A percentile compares a stretch with the other conserved stretches of the same genome.
These are phyloP conservation scores for Agrocybe praecox DNA, from an alignment of 768 basidiomycete species.

Conservation along the genomic window DNA sequence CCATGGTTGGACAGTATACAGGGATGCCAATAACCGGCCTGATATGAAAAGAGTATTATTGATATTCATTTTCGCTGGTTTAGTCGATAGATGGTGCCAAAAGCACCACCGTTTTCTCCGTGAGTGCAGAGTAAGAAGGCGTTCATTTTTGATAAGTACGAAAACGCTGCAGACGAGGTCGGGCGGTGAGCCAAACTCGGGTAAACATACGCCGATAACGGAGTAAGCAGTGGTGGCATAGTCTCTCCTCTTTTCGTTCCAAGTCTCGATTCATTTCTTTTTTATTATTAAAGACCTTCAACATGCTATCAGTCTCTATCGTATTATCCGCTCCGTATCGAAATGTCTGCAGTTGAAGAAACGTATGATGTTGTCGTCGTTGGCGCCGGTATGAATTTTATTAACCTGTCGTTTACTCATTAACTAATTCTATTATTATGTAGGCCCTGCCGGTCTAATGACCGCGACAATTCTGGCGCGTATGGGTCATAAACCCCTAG, in stretches of 20 bases:
- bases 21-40: background rate
- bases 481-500: background rate
- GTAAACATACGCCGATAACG: background rate
- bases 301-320: background rate
- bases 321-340: background rate
- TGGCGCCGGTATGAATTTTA: background rate
- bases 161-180: background rate
- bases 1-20: background rate
- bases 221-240: background rate
- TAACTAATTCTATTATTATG: background rate
- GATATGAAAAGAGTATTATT: background rate
- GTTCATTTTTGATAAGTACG: background rate
- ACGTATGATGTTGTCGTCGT: background rate
- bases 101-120: background rate
- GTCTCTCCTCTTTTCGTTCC: background rate
- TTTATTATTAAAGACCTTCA: background rate
- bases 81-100: background rate
- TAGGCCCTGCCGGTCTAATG: background rate
- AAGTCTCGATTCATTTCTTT: background rate
- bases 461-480: background rate
- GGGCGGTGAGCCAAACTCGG: background rate
- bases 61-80: background rate
- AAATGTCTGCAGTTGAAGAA: background rate
- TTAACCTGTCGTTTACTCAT: background rate
- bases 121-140: background rate